A percentile compares a stretch with the other conserved stretches of the same genome.
Conservation (phyloP, 768 basidiomycete species). For the Lepiota brunneoincarnata region DNA sequence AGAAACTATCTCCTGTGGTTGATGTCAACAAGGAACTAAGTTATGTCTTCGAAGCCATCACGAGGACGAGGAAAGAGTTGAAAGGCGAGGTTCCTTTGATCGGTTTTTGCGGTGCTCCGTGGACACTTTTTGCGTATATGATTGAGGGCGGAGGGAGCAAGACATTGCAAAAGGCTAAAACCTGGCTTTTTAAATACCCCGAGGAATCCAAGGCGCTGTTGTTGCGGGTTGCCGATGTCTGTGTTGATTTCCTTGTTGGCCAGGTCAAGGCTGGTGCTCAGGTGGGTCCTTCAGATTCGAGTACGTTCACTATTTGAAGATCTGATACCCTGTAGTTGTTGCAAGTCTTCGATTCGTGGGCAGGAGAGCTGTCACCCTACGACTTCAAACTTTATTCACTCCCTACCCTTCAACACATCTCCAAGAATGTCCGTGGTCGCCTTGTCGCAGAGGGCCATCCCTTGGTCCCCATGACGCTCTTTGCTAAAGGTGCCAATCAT, state of each 20-base stretch:
- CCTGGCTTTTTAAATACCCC: constrained; percentile 92
- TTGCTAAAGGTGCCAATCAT: constrained; percentile 91
- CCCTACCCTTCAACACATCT: constrained; percentile 74
- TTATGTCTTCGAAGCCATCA: constrained; percentile 93
- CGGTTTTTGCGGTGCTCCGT: constrained; percentile 96
- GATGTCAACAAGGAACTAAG: constrained; percentile 82
- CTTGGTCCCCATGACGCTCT: constrained; percentile 80
- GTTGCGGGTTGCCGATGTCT: constrained; percentile 79
- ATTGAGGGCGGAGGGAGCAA: constrained; percentile 94
- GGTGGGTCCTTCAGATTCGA: constrained; percentile 39
- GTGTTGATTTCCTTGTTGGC: constrained; percentile 86
- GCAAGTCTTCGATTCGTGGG: constrained; percentile 98
- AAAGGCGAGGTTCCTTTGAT: constrained; percentile 92
- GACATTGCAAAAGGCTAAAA: constrained; percentile 87
- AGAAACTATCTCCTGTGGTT: constrained; percentile 56
- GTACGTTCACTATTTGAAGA: not conserved
- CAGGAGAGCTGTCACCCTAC: constrained; percentile 85
- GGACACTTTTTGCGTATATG: constrained; percentile 99
- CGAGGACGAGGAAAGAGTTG: constrained; percentile 73
- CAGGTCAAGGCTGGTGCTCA: constrained; percentile 96
- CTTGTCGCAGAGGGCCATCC: constrained; percentile 55
- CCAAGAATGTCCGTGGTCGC: constrained; percentile 57
- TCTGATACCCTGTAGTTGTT: constrained; percentile 57
- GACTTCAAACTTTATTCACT: constrained; percentile 85
- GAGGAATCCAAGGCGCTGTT: constrained; percentile 79